phyloP scores from a whole-genome alignment of 306 rosid genomes.

The Cyamopsis tetragonoloba region DNA sequence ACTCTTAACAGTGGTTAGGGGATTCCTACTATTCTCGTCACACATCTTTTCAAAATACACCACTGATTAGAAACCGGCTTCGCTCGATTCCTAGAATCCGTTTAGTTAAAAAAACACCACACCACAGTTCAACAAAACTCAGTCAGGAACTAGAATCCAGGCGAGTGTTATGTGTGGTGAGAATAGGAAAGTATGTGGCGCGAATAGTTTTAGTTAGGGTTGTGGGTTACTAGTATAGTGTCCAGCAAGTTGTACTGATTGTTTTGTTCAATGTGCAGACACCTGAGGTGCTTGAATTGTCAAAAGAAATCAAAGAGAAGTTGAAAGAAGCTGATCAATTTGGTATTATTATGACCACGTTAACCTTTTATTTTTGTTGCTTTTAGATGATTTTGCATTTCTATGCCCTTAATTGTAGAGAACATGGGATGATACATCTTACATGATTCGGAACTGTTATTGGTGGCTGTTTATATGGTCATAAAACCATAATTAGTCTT shows the following conservation, averaged over 20 bases:
- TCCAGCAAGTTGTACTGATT: neutral
- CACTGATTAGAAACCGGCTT: too few species aligned
- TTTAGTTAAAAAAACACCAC: too few species aligned
- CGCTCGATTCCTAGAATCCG: too few species aligned
- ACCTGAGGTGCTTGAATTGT: constrained; percentile 69
- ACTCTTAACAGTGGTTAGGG: too few species aligned
- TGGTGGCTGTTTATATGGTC: neutral
- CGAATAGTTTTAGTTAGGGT: neutral
- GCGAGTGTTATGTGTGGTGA: too few species aligned
- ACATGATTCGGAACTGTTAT: neutral
- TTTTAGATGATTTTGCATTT: neutral
- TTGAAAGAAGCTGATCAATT: constrained; percentile 86
- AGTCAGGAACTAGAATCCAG: too few species aligned
- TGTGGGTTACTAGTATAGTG: neutral
- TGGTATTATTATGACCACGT: constrained; percentile 44
- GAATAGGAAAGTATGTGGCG: too few species aligned
- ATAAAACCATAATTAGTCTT: neutral
- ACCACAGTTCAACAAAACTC: too few species aligned
- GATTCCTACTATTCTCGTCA: too few species aligned
- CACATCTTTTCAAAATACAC: too few species aligned
- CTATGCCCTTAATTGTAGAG: neutral
- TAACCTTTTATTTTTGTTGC: neutral
- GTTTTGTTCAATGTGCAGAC: constrained; percentile 54
- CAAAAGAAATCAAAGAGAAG: constrained; percentile 80
- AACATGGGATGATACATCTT: neutral